Evolutionary conservation across 208 protist genomes (phyloP).

Genomic region (Trypanosoma boissoni): DNA sequence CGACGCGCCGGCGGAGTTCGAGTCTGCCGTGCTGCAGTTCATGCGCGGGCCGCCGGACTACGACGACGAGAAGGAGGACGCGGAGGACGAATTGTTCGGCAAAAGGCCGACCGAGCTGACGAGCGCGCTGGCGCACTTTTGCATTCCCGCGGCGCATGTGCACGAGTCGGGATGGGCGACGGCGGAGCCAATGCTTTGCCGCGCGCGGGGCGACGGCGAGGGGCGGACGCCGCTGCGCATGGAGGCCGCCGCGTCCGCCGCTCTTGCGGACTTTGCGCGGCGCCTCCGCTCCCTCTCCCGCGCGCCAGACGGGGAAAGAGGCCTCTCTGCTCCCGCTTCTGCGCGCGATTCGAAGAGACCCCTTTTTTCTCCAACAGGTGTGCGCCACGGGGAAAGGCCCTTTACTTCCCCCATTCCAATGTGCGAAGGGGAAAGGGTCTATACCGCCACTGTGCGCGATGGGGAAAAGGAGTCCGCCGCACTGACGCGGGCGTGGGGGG

Average conservation of each 20-base stretch:
- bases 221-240: conserved; percentile 6
- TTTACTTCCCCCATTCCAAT: too few species aligned
- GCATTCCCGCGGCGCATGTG: conserved; percentile 23
- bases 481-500: too few species aligned
- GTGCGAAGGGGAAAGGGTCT: too few species aligned
- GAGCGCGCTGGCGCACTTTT: conserved; percentile 40
- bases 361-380: too few species aligned
- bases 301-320: not conserved
- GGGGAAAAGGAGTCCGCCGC: too few species aligned
- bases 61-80: not conserved
- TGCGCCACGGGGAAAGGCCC: too few species aligned
- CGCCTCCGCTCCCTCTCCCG: conserved; percentile 9
- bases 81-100: conserved; percentile 13
- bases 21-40: conserved; percentile 55
- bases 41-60: conserved; percentile 49
- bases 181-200: conserved; percentile 20
- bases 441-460: too few species aligned
- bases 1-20: conserved; percentile 43
- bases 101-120: conserved; percentile 21
- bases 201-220: not conserved
- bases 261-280: conserved; percentile 10
- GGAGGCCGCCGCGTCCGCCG: conserved; percentile 4
- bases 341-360: not conserved
- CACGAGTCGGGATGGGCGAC: conserved; percentile 14
- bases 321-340: not conserved